Base-by-base conservation (phyloP, 345 rosid genomes). In the Noccaea caerulescens region DNA sequence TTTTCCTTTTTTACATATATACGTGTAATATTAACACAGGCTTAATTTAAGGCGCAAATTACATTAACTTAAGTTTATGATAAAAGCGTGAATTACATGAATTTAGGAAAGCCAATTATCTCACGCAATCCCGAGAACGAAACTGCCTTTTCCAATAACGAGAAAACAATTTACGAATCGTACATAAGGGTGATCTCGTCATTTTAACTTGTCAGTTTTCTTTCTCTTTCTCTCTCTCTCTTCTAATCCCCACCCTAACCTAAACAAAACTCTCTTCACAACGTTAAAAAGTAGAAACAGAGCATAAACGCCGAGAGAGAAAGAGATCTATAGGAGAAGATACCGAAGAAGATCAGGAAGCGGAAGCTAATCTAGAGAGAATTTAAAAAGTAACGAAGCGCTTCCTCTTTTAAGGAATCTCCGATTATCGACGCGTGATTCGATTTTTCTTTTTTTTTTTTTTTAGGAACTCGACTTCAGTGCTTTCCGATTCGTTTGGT, bases 261-360 rank as follows among this genome's bases (percentile, higher is more conserved):
- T 57, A 73, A 65, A 20, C 58, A 65, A 46, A 69, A 27, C 47
- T 53, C 47, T 43, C 42, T 42, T 44, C 20, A 14, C 49, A 71
- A 9, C 75, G 51, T 41, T 32, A 51, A 51, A 60, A 71, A 51
- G 68, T 68, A 49, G 53, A 65, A 65, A 73, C 77, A 73, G 77
- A 73, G 77, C 25, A 25, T 45, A 43, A 53, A 43, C 62, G 53
- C 16, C 36, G 51, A 61, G 49, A 59, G 49, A 47, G 59, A 52
- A 7, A 58, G 71, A 73, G 77, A 73, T 73, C 71, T 46, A 37
- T 46, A 37, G 11, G 51, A 41, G 68, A 60, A 9, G 38, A 52
- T 8, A 3, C 10, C 2, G 65, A 72, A 12, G 52, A 60, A 16
- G 60, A 51, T 12, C 36, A 61, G 1, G 45, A 71, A 61, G 7